Conservation (phyloP, 306 rosid genomes). For the Fagus sylvatica region DNA sequence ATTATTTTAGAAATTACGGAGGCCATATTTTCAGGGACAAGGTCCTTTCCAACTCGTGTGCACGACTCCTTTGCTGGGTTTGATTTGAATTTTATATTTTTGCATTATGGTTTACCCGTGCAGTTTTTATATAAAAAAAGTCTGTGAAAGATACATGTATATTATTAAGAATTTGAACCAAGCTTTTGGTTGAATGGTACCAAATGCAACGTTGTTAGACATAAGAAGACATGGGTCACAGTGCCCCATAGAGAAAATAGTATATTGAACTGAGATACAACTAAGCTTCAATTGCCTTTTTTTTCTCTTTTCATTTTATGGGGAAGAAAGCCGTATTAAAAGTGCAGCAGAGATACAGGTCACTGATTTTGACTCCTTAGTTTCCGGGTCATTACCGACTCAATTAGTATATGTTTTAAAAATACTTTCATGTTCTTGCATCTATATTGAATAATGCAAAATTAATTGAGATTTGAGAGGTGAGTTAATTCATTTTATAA, state of each 20-base stretch:
- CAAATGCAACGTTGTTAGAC: conserved; percentile 42
- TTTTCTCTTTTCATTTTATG: conserved; percentile 11
- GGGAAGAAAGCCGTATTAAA: conserved; percentile 36
- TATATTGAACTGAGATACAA: conserved; percentile 14
- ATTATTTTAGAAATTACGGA: conserved; percentile 15
- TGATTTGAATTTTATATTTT: not conserved
- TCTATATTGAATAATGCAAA: not conserved
- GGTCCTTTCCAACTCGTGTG: conserved; percentile 27
- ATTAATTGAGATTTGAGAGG: not conserved
- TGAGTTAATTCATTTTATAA: not conserved
- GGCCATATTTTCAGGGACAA: conserved; percentile 37
- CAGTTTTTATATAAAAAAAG: conserved; percentile 17
- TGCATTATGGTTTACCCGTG: conserved; percentile 38
- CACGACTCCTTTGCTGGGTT: conserved; percentile 28
- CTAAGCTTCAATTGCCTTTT: conserved; percentile 7
- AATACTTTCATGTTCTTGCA: not conserved
- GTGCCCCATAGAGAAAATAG: conserved; percentile 14
- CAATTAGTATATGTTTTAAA: not conserved
- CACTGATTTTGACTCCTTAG: conserved; percentile 18
- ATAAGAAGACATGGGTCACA: conserved; percentile 34
- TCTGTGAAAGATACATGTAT: not conserved
- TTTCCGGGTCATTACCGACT: conserved; percentile 22
- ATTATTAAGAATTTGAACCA: not conserved
- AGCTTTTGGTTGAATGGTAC: conserved; percentile 19
- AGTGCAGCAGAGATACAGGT: conserved; percentile 18